Evolutionary conservation across 208 protist species (phyloP).

Genomic region (Wallacemonas sp.): DNA sequence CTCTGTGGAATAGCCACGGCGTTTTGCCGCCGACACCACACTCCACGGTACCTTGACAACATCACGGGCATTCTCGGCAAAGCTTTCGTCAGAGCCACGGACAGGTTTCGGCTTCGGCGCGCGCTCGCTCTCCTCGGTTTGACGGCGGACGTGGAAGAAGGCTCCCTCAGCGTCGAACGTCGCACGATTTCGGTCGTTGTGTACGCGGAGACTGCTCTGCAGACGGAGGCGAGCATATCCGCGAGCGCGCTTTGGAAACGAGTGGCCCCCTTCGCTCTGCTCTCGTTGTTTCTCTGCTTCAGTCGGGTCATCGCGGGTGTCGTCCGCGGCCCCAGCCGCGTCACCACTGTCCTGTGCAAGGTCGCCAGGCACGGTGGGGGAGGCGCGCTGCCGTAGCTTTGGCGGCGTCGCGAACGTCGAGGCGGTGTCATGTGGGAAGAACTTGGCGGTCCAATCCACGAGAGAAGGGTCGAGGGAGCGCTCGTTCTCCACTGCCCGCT

Average conservation of each 20-base stretch:
- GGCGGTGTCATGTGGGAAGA: constrained; percentile 78
- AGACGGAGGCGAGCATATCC: constrained; percentile 58
- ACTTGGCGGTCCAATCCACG: constrained; percentile 91
- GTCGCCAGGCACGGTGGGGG: neutral
- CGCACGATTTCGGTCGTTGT: constrained; percentile 73
- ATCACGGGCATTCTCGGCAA: neutral
- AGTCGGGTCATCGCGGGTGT: neutral
- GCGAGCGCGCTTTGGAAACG: neutral
- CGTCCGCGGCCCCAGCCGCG: neutral
- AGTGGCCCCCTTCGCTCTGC: neutral
- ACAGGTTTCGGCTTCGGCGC: constrained; percentile 58
- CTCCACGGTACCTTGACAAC: constrained; percentile 89
- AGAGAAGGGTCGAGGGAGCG: constrained; percentile 79
- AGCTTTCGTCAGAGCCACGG: constrained; percentile 59
- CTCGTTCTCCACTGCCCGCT: constrained; percentile 71
- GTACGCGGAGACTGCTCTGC: constrained; percentile 57
- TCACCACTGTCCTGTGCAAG: neutral
- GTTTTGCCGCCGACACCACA: constrained; percentile 62
- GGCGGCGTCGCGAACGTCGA: constrained; percentile 68
- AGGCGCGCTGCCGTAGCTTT: constrained; percentile 33
- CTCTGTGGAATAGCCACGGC: constrained; percentile 65
- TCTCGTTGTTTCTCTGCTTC: neutral
- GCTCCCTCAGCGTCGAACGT: constrained; percentile 89
- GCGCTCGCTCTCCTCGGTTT: constrained; percentile 48
- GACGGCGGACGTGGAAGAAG: constrained; percentile 77